Percentiles rank a stretch among this genome's conserved stretches.
phyloP scores from a whole-genome alignment of 768 basidiomycete genomes.

The Pisolithus microcarpus region DNA sequence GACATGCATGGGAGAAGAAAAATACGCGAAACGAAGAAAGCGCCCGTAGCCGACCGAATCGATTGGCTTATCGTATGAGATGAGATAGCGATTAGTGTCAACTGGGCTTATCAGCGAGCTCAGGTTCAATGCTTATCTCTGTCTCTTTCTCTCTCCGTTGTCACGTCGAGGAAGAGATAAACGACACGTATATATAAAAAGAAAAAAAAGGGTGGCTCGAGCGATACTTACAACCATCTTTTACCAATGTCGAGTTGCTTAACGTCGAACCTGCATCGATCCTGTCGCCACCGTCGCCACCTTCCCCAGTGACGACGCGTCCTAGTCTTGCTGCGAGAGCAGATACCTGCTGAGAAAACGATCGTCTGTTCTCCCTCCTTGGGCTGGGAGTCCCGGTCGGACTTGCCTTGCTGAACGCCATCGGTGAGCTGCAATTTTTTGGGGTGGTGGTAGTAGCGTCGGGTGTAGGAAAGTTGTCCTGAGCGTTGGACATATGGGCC shows the following conservation, averaged over 20 bases:
- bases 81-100: too few species aligned
- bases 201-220: too few species aligned
- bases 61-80: too few species aligned
- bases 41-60: too few species aligned
- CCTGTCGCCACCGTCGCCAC: not conserved
- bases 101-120: too few species aligned
- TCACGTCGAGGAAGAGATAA: too few species aligned
- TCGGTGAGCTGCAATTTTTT: not conserved
- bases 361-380: not conserved
- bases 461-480: not conserved
- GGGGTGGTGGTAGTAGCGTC: not conserved
- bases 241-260: not conserved
- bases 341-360: slow-evolving; percentile 7
- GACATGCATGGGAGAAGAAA: too few species aligned
- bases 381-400: not conserved
- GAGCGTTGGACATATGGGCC: not conserved
- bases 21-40: too few species aligned
- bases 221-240: not conserved
- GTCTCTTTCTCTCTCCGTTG: too few species aligned
- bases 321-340: slow-evolving; percentile 6
- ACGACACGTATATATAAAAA: too few species aligned
- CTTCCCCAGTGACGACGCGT: not conserved
- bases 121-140: too few species aligned
- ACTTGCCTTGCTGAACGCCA: not conserved
- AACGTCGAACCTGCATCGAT: not conserved